These are phyloP conservation scores for Hyphopichia pseudoburtonii DNA, from an alignment of 1,139 yeast genomes.

Conservation along the genomic window DNA sequence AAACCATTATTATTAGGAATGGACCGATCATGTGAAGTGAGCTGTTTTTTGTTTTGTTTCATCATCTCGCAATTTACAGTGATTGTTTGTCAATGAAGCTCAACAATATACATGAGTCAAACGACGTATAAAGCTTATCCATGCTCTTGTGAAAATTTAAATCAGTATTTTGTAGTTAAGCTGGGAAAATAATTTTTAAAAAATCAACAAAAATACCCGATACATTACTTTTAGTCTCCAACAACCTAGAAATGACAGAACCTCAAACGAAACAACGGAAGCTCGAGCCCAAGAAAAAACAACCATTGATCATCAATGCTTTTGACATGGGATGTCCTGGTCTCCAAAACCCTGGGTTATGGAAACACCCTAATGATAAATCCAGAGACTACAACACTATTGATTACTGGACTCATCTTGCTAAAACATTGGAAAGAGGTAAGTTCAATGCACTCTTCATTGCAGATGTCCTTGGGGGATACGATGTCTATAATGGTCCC, in stretches of 20 bases:
- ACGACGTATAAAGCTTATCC: too few relatives aligned
- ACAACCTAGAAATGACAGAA: constrained; percentile 1
- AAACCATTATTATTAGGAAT: too few relatives aligned
- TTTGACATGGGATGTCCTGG: constrained; percentile 42
- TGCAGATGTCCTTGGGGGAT: constrained; percentile 49
- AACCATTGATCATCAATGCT: constrained; percentile 34
- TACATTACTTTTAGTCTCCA: too few relatives aligned
- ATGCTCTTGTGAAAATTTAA: too few relatives aligned
- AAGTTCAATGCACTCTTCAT: constrained; percentile 45
- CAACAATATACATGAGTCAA: too few relatives aligned
- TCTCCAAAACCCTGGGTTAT: constrained; percentile 39
- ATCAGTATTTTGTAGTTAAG: too few relatives aligned
- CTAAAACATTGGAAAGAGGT: constrained; percentile 45
- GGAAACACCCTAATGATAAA: constrained; percentile 45
- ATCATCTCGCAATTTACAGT: too few relatives aligned
- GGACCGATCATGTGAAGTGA: too few relatives aligned
- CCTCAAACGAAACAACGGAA: constrained; percentile 2
- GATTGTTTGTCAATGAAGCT: too few relatives aligned
- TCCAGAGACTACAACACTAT: constrained; percentile 35
- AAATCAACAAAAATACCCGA: not conserved
- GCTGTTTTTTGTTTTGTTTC: too few relatives aligned
- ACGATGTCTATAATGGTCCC: constrained; percentile 44
- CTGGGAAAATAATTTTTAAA: too few relatives aligned
- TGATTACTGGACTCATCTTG: constrained; percentile 47
- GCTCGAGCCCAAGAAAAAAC: constrained; percentile 5